phyloP scores from a whole-genome alignment of 768 basidiomycete genomes.

The Kwoniella mangroviensis region DNA sequence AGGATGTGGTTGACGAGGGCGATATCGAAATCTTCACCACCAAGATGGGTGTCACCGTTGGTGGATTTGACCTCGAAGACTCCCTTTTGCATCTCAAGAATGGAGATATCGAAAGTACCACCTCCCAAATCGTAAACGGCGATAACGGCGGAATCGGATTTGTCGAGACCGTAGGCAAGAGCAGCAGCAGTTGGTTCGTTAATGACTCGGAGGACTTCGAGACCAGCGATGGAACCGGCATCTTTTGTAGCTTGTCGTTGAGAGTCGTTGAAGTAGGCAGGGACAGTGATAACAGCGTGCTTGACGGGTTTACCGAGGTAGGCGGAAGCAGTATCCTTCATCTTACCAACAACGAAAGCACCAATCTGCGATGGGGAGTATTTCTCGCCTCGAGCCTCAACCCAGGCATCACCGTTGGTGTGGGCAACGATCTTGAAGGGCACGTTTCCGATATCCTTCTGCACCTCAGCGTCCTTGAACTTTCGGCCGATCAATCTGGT shows the following conservation, averaged over 20 bases:
- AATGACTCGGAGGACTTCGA: conserved; percentile 96
- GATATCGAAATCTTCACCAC: conserved; percentile 96
- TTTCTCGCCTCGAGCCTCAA: conserved; percentile 82
- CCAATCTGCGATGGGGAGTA: conserved; percentile 65
- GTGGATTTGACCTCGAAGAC: conserved; percentile 99
- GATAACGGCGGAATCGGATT: conserved; percentile 79
- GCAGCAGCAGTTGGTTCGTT: conserved; percentile 99
- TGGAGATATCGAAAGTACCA: conserved; percentile 99
- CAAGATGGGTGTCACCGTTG: conserved; percentile 98
- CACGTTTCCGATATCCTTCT: conserved; percentile 74
- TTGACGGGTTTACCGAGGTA: conserved; percentile 91
- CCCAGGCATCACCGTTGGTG: conserved; percentile 64
- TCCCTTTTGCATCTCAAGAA: conserved; percentile 98
- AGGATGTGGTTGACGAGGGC: conserved; percentile 82
- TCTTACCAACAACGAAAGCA: conserved; percentile 66
- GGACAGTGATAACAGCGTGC: conserved; percentile 94
- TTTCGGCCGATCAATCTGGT: conserved; percentile 76
- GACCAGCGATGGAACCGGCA: conserved; percentile 94
- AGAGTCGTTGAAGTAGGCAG: conserved; percentile 99
- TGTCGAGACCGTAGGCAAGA: conserved; percentile 95
- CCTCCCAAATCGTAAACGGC: conserved; percentile 99
- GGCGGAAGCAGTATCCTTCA: conserved; percentile 94
- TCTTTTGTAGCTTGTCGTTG: conserved; percentile 99
- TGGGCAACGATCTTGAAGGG: conserved; percentile 67
- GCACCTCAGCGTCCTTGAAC: conserved; percentile 89